Conservation (phyloP, 2,329 filamentous ascomycete species). For the Fusarium continuum region DNA sequence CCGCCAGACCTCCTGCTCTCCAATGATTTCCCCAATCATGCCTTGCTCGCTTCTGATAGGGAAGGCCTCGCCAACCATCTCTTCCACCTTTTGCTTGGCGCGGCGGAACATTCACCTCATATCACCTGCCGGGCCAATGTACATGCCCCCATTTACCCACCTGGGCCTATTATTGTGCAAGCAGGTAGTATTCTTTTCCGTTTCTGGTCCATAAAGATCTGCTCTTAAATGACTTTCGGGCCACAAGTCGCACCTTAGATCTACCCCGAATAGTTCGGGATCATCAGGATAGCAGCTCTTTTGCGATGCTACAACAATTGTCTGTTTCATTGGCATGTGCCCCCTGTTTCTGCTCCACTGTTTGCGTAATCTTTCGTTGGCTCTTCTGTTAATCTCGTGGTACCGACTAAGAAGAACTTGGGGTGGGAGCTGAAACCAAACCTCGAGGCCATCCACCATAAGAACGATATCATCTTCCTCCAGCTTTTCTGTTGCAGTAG, state of each 20-base stretch:
- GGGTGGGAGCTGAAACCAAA: constrained; percentile 11
- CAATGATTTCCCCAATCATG: background rate
- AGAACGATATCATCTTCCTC: constrained; percentile 4
- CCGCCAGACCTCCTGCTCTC: constrained; percentile 5
- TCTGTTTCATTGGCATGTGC: constrained; percentile 9
- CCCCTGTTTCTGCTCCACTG: background rate
- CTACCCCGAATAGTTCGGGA: background rate
- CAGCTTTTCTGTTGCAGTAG: background rate
- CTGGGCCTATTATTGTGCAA: background rate
- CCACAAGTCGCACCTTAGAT: background rate
- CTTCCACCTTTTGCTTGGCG: background rate
- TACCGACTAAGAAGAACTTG: constrained; percentile 14
- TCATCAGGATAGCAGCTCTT: background rate
- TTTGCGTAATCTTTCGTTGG: background rate
- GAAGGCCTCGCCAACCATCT: background rate
- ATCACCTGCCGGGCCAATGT: constrained; percentile 6
- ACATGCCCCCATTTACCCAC: constrained; percentile 6
- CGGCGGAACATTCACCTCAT: constrained; percentile 12
- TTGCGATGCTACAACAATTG: background rate
- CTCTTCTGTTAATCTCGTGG: constrained; percentile 8
- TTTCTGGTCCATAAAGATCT: background rate
- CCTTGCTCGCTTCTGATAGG: background rate
- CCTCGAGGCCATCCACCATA: background rate
- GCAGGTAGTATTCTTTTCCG: background rate
- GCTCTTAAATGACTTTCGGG: background rate